These are phyloP conservation scores for Heterobasidion occidentale DNA, from an alignment of 1,284 basidiomycete species.

Conservation along the genomic window DNA sequence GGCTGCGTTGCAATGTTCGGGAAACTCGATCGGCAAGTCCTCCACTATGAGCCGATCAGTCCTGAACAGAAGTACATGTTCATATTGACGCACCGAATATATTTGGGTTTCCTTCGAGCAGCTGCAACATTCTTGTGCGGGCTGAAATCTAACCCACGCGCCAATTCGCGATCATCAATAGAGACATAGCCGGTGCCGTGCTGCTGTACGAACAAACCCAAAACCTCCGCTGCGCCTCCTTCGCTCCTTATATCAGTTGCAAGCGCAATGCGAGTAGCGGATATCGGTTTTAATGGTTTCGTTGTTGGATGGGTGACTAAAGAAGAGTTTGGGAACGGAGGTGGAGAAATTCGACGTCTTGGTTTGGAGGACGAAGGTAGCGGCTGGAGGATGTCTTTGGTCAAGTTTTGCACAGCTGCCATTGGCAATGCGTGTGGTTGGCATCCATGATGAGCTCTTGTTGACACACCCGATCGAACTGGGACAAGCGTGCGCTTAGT, in stretches of 20 bases:
- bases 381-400: no score
- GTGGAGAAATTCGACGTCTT: no score
- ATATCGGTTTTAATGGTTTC: conserved; percentile 27
- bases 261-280: conserved; percentile 32
- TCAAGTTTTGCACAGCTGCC: no score
- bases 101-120: conserved; percentile 22
- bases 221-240: conserved; percentile 29
- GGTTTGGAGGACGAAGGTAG: no score
- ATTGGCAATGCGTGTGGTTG: no score
- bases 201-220: conserved; percentile 32
- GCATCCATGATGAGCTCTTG: no score
- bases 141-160: conserved; percentile 32
- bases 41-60: conserved; percentile 23
- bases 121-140: conserved; percentile 28
- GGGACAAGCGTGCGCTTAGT: no score
- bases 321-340: no score
- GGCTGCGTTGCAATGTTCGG: conserved; percentile 28
- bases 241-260: conserved; percentile 35
- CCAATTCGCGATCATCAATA: conserved; percentile 25
- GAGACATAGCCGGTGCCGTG: conserved; percentile 22
- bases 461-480: no score
- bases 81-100: conserved; percentile 20
- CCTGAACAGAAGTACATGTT: neutral
- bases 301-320: neutral
- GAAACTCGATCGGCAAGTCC: conserved; percentile 42